Evolutionary conservation across 2,329 filamentous ascomycete genomes (phyloP), one percentile per base, ranked within the genome.

Genomic region (Fusarium torreyae): DNA sequence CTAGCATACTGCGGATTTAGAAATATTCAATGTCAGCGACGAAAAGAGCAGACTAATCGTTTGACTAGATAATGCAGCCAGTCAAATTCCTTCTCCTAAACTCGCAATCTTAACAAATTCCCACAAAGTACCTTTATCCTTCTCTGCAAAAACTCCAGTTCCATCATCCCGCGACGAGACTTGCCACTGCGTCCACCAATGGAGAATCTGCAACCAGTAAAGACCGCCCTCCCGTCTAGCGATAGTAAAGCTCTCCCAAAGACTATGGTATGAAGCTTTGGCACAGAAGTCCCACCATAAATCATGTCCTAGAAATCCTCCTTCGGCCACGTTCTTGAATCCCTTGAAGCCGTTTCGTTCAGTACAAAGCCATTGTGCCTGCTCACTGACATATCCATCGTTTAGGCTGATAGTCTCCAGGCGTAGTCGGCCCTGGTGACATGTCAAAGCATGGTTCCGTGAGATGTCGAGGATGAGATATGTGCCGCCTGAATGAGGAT

Each of bases 151-250:
- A 5, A 57, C 11, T 4, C 54, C 54, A n/a, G 17, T 51, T 1
- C 45, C 45, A 10, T 57, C 45, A 9, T 57, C 18, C 5, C 34
- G 34, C 17, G 20, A 45, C 26, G 54, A 42, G 26, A 57, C 54
- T 20, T 57, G 54, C 54, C 54, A 57, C 26, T 57, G 54, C 17
- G 54, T 51, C 54, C 54, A 57, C 54, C 54, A 57, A 20, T 57
- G 54, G 5, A 57, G 20, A 9, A 57, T 57, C 20, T 51, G 45
- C 2, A 57, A 7, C 54, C 54, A 57, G 11, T 57, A 57, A 13
- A 57, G 45, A 22, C 46, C 54, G 1, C 46, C 24, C 17, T 40
- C 45, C 4, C 54, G 36, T n/a, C 54, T 36, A 0, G 45, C 54
- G 15, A 57, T 57, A 11, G 54, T 57, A 14, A 57, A 57, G 28